Evolutionary conservation across 257 asterid species (phyloP), one percentile per base, ranked within the genome.

Genomic region (Solanum etuberosum): DNA sequence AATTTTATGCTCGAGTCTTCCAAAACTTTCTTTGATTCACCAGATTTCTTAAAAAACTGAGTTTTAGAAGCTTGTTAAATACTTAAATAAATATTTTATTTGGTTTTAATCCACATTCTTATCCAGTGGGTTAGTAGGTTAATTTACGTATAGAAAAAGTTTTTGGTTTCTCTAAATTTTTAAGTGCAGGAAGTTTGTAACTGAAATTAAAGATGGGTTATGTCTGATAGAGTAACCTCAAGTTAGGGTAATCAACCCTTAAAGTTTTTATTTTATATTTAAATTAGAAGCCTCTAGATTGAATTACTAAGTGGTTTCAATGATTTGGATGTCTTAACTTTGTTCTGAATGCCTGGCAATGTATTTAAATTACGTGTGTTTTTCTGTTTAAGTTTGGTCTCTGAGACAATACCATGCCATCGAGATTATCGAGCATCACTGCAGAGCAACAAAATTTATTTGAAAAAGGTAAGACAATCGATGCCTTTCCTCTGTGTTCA

Each of bases 381-480:
- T 67, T 90, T 87, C 86, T 88, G 90, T 88, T 91, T 87, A 90
- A 96, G 99, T 92, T 93, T 96, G 99, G 98, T 94, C 84, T 87
- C 94, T 54, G 99, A 96, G 95, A 97, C 99, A 68, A 94, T 97
- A 88, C 99, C 99, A 46, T 86, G 88, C 90, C 99, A 97, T 94
- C 96, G 93, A 85, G 99, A 97, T 85, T 97, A 94, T 86, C 90
- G 92, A 87, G 65, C 94, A 88, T 91, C 95, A 83, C 85, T 90
- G 59, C 95, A 89, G 88, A 90, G 94, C 88, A 91, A 90, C 86
- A 96, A 92, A 90, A 86, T 88, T 88, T 89, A 91, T 90, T 91
- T 94, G 72, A 94, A 85, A 91, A 90, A 89, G 97, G 98, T 95
- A 88, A 35, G 88, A 51, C 80, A 9, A 5, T 82, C 32, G 11